phyloP scores from a whole-genome alignment of 2,329 filamentous ascomycete genomes.

The Verticillium albo-atrum region DNA sequence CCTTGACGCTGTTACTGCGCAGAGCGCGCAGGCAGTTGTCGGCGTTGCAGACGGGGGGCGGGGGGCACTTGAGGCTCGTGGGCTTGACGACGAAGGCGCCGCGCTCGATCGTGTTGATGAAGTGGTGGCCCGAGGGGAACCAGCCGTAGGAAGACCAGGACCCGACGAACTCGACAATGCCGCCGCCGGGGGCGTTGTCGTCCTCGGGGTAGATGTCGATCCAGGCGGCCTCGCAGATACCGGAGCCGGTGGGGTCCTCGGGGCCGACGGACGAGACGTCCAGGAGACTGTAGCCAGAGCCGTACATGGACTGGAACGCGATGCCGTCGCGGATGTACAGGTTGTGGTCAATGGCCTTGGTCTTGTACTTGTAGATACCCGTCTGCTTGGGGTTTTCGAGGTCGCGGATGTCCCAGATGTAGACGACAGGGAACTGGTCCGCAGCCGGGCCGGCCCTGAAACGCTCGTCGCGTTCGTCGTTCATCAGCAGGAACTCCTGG shows the following conservation, averaged over 20 bases:
- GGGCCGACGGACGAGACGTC: slow-evolving; percentile 28
- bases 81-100: slow-evolving; percentile 33
- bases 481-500: slow-evolving; percentile 42
- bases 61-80: slow-evolving; percentile 10
- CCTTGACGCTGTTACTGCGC: slow-evolving; percentile 3
- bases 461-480: slow-evolving; percentile 49
- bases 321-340: slow-evolving; percentile 40
- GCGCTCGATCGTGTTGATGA: slow-evolving; percentile 48
- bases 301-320: slow-evolving; percentile 46
- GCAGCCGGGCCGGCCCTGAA: slow-evolving; percentile 31
- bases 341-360: slow-evolving; percentile 42
- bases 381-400: slow-evolving; percentile 37
- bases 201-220: slow-evolving; percentile 49
- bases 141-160: slow-evolving; percentile 45
- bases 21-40: slow-evolving; percentile 11
- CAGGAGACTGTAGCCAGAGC: slow-evolving; percentile 38
- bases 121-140: slow-evolving; percentile 43
- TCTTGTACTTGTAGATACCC: slow-evolving; percentile 34
- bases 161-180: slow-evolving; percentile 33
- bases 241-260: slow-evolving; percentile 35
- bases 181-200: slow-evolving; percentile 30
- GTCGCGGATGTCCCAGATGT: slow-evolving; percentile 44
- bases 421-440: slow-evolving; percentile 42
- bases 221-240: slow-evolving; percentile 40
- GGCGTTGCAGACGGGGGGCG: slow-evolving; percentile 4